phyloP scores from a whole-genome alignment of 306 rosid species.

The Lupinus albus region DNA sequence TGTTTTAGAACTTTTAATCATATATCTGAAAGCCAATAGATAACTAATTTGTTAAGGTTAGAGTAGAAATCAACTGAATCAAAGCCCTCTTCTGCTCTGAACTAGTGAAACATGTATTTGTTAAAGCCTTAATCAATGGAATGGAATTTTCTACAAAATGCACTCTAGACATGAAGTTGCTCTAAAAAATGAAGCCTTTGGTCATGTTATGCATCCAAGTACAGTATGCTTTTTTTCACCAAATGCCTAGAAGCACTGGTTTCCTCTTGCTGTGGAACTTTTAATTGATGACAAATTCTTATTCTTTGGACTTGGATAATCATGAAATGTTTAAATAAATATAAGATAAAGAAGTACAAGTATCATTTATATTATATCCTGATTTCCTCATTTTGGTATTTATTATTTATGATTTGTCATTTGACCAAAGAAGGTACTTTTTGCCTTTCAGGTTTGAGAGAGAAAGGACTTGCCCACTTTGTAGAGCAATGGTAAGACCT shows the following conservation, averaged over 20 bases:
- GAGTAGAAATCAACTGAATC: conserved; percentile 26
- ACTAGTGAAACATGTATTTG: neutral
- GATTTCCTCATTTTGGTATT: neutral
- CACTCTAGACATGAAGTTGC: neutral
- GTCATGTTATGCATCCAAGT: neutral
- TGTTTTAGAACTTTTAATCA: conserved; percentile 11
- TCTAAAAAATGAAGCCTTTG: neutral
- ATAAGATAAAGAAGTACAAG: neutral
- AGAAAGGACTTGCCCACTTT: conserved; percentile 92
- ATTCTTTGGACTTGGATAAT: conserved; percentile 19
- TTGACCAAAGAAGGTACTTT: conserved; percentile 35
- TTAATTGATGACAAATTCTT: neutral
- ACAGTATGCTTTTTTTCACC: neutral
- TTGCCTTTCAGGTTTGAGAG: conserved; percentile 79
- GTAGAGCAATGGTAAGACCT: conserved; percentile 86
- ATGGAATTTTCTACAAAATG: neutral
- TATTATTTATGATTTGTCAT: neutral
- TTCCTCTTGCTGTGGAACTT: conserved; percentile 4
- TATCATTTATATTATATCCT: neutral
- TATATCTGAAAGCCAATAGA: neutral
- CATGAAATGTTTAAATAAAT: conserved; percentile 26
- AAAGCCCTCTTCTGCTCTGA: neutral
- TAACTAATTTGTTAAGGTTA: conserved; percentile 7
- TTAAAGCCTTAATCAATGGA: neutral
- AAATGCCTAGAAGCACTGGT: conserved; percentile 9